Evolutionary conservation across 2,329 filamentous ascomycete species (phyloP).

Genomic region (Diaporthe humulicola): DNA sequence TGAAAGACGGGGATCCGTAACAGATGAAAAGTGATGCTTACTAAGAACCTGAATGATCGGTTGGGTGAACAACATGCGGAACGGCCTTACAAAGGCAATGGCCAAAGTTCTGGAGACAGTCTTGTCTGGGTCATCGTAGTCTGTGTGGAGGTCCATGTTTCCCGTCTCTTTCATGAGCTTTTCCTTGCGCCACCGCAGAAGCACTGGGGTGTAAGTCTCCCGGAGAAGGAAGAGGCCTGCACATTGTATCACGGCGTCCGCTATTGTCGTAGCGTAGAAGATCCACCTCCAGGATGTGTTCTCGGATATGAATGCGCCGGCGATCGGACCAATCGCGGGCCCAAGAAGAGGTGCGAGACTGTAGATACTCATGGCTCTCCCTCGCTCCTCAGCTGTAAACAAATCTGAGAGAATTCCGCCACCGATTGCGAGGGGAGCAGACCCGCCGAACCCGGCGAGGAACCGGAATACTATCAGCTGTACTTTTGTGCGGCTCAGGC

Average conservation of each 20-base stretch:
- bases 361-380: conserved; percentile 73
- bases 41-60: conserved; percentile 65
- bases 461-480: conserved; percentile 72
- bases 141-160: conserved; percentile 61
- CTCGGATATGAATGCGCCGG: conserved; percentile 75
- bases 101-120: conserved; percentile 51
- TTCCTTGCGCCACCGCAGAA: conserved; percentile 67
- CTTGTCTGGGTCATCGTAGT: conserved; percentile 63
- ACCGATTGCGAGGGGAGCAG: conserved; percentile 62
- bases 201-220: conserved; percentile 76
- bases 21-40: too few relatives aligned
- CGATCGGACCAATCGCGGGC: conserved; percentile 75
- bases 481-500: conserved; percentile 61
- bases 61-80: conserved; percentile 64
- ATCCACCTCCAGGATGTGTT: conserved; percentile 80
- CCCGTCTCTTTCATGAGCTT: conserved; percentile 70
- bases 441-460: conserved; percentile 69
- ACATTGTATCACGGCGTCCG: conserved; percentile 71
- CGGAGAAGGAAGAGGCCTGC: conserved; percentile 70
- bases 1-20: too few relatives aligned
- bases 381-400: conserved; percentile 72
- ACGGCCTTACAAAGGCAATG: conserved; percentile 60
- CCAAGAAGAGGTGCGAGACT: conserved; percentile 74
- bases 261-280: conserved; percentile 77
- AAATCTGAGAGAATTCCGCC: conserved; percentile 61